phyloP scores from a whole-genome alignment of 768 basidiomycete species.

The Leccinum ochraceum region DNA sequence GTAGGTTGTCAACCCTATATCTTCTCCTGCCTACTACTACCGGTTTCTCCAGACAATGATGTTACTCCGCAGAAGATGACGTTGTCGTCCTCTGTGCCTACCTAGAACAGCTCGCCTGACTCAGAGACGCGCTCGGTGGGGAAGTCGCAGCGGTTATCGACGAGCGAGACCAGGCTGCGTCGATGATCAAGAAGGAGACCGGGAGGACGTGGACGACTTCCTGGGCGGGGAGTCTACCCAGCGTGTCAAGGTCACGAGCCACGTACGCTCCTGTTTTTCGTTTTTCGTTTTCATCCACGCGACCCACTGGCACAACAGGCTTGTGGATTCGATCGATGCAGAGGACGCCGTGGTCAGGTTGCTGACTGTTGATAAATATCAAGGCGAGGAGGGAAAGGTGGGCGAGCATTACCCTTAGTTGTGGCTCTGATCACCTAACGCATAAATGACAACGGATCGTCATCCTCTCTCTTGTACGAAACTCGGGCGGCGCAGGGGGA shows the following conservation, averaged over 20 bases:
- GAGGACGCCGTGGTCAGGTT: slow-evolving; percentile 48
- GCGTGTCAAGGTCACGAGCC: slow-evolving; percentile 51
- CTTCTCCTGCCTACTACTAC: not conserved
- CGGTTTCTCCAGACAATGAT: slow-evolving; percentile 41
- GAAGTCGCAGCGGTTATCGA: slow-evolving; percentile 67
- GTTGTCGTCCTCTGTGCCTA: slow-evolving; percentile 59
- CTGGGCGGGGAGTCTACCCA: slow-evolving; percentile 33
- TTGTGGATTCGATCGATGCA: not conserved
- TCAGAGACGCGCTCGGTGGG: slow-evolving; percentile 42
- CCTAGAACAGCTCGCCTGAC: slow-evolving; percentile 47
- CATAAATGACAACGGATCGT: slow-evolving; percentile 47
- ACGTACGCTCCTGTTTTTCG: slow-evolving; percentile 38
- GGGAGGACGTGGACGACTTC: slow-evolving; percentile 35
- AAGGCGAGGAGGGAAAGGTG: slow-evolving; percentile 71
- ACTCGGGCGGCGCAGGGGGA: slow-evolving; percentile 50
- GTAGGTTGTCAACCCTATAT: slow-evolving; percentile 14
- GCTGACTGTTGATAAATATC: slow-evolving; percentile 77
- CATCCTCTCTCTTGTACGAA: slow-evolving; percentile 74
- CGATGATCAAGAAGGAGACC: slow-evolving; percentile 47
- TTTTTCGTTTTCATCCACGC: no score
- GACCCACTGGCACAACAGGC: not conserved
- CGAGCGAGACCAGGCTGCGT: slow-evolving; percentile 64
- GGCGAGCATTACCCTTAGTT: not conserved
- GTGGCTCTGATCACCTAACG: not conserved
- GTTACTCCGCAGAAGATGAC: slow-evolving; percentile 46